phyloP scores from a whole-genome alignment of 2,329 filamentous ascomycete species.

The Pyricularia grisea region DNA sequence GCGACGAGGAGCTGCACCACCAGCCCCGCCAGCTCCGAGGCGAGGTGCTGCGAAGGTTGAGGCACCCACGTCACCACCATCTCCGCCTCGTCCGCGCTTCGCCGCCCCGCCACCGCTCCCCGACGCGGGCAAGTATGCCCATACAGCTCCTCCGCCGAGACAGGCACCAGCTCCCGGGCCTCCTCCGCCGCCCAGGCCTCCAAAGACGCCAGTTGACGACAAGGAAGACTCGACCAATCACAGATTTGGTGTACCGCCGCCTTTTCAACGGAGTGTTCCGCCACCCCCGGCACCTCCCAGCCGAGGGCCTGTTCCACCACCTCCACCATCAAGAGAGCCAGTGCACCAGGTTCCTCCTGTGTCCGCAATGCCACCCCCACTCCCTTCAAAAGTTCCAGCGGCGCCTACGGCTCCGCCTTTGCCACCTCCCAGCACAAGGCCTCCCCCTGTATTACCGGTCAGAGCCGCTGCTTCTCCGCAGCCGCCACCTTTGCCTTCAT shows the following conservation, averaged over 20 bases:
- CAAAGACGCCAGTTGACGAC: slow-evolving; percentile 64
- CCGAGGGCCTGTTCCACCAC: slow-evolving; percentile 62
- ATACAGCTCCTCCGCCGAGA: slow-evolving; percentile 36
- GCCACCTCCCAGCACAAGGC: slow-evolving; percentile 41
- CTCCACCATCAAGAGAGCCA: slow-evolving; percentile 43
- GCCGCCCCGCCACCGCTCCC: slow-evolving; percentile 78
- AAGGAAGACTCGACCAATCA: slow-evolving; percentile 43
- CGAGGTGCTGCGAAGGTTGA: slow-evolving; percentile 46
- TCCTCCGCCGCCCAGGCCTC: slow-evolving; percentile 58
- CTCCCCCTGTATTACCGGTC: slow-evolving; percentile 34
- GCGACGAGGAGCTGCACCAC: slow-evolving; percentile 31
- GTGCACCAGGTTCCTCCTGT: slow-evolving; percentile 6
- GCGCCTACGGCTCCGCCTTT: slow-evolving; percentile 34
- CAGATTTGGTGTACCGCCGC: slow-evolving; percentile 70
- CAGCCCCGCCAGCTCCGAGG: slow-evolving; percentile 50
- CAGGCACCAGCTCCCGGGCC: slow-evolving; percentile 45
- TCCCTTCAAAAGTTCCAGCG: slow-evolving; percentile 38
- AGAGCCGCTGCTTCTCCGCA: slow-evolving; percentile 19
- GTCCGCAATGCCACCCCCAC: slow-evolving; percentile 28
- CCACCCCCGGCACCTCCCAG: slow-evolving; percentile 58
- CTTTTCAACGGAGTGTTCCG: slow-evolving; percentile 62
- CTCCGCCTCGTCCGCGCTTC: slow-evolving; percentile 65
- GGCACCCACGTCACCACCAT: slow-evolving; percentile 48
- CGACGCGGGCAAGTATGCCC: slow-evolving; percentile 81
- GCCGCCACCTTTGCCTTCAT: background rate